Base-by-base conservation (phyloP, 1,139 yeast genomes). In the Pneumocystis murina region DNA sequence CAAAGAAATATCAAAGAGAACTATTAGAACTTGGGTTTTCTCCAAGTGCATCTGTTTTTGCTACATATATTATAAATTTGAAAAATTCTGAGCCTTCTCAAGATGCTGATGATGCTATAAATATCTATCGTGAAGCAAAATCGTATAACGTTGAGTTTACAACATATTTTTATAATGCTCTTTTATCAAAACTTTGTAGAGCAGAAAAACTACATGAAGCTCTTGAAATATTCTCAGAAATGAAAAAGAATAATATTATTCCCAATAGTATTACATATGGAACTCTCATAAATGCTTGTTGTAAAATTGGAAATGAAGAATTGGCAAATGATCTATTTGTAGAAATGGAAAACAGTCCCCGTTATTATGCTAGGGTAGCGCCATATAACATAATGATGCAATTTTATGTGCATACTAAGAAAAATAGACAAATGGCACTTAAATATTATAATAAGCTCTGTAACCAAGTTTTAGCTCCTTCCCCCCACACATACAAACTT, bases 341-440 rank as follows among this genome's bases (percentile, higher is more conserved):
- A 20, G 76, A 74, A 62, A 74, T 77, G 77, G 77, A 76, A 61
- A 54, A 59, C 1, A 69, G 72, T 20, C 69, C 72, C 7, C 66
- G 67, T 39, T 74, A 73, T 66, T 69, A 67, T 3, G 73, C 76
- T 8, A 71, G 72, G 38, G 71, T 76, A 8, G 77, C 78, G 3
- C 78, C 78, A 2, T 77, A 73, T 69, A 77, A 78, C 67, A 71
- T 72, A 20, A 68, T 77, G 71, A 70, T 77, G 66, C 77, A 75
- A 67, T 75, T 71, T 65, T 77, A 74, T 65, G 74, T 76, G 16
- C 74, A 74, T 62, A 69, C 71, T 40, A 70, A 71, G 62, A 68
- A 69, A 14, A 75, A 76, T 64, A 71, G 77, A 30, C 67, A 63
- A 12, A 68, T 70, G n/a, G 79, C 78, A 0, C 66, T 74, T 59